Evolutionary conservation across 2,329 filamentous ascomycete genomes (phyloP).

Genomic region (Trichoderma pleuroti): DNA sequence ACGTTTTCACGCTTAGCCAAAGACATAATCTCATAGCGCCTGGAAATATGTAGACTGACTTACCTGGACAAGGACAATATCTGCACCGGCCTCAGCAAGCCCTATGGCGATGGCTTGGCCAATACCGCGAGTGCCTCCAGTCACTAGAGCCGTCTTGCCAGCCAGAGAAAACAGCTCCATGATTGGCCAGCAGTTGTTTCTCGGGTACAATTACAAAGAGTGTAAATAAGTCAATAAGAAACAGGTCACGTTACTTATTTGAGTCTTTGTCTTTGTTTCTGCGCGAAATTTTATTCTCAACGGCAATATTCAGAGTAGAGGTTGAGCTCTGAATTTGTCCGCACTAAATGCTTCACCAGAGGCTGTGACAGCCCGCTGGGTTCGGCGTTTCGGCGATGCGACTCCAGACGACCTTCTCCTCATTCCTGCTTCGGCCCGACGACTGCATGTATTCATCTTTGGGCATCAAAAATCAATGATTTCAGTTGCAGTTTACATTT

Average conservation of each 20-base stretch:
- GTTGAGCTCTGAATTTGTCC: neutral
- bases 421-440: neutral
- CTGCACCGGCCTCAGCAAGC: neutral
- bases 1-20: neutral
- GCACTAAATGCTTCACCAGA: neutral
- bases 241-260: neutral
- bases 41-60: neutral
- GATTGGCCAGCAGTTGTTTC: neutral
- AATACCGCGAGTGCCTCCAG: neutral
- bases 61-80: constrained; percentile 4
- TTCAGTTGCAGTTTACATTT: neutral
- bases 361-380: neutral
- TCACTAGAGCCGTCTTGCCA: neutral
- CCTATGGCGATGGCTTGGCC: neutral
- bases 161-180: neutral
- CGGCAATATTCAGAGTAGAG: neutral
- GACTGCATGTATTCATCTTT: neutral
- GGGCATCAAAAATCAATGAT: neutral
- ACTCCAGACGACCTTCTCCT: neutral
- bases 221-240: neutral
- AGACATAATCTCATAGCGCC: neutral
- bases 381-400: neutral
- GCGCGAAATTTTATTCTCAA: neutral
- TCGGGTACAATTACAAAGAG: neutral
- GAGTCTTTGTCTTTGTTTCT: neutral